Evolutionary conservation across 2,329 filamentous ascomycete genomes (phyloP), one percentile per base, ranked within the genome.

Genomic region (Fusarium scirpi): DNA sequence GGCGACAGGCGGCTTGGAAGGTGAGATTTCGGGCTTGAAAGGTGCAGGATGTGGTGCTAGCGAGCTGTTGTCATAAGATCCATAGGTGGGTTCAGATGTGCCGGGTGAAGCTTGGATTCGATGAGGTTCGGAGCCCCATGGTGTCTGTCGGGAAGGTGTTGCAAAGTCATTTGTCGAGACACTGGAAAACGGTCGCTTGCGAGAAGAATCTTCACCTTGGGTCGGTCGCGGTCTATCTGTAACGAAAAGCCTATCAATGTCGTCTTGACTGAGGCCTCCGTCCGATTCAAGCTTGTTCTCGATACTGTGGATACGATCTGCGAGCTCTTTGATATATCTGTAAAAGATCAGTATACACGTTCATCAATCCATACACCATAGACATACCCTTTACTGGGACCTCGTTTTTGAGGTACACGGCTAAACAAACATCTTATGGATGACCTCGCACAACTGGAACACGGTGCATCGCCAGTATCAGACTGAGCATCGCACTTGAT

Each of bases 301-400:
- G 47, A 97, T 90, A 45, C 88, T 91, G 74, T 94, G 90, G 63
- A 97, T 89, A 27, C 94, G 86, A 77, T 97, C 94, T 25, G 94
- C 93, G 24, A 97, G 86, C 79, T 97, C 94, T 78, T 97, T 97
- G 78, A 97, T 97, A 75, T 97, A 97, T 18, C 91, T 93, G 74
- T 8, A 15, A 8, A 30, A 62, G 59, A 58, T 76, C 27, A 70
- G 67, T 64, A 49, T 12, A 48, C 30, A 8, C 9, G 27, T 6
- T 25, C 8, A 27, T 1, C 6, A 29, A 15, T 11, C 13, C 20
- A n/a, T 8, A 16, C 6, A 5, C 22, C 9, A 10, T 16, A 11
- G 20, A 22, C 82, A 74, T 85, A 93, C 86, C 94, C 94, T 86
- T 97, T 97, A 77, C 92, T 96, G 5, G 94, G 94, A 3, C 94